Base-by-base conservation (phyloP, 2,329 filamentous ascomycete species). In the Neopestalotiopsis sp. region DNA sequence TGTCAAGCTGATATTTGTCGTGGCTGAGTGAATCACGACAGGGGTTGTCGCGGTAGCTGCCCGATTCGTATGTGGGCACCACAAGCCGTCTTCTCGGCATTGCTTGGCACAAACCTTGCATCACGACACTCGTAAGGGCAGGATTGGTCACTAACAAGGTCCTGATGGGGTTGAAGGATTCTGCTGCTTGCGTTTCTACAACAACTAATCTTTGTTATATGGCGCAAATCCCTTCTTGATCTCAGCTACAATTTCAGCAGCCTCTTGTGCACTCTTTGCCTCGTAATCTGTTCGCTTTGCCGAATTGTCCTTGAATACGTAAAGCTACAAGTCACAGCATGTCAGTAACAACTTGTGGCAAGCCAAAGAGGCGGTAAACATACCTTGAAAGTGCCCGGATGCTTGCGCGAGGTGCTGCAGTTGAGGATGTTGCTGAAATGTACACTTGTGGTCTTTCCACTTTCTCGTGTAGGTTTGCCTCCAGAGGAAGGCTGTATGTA, bases 281-380 rank as follows among this genome's bases (percentile, higher is more conserved):
- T 95, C 93, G 78, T 96, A 96, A 72, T 96, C 93, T 79, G 96
- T 96, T 70, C 93, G 82, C 81, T 95, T 95, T 70, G 87, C 91
- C 81, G 95, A 93, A 1, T 90, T 89, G 63, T 91, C 89, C 77
- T 90, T 91, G 79, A 92, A 95, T 28, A 95, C 91, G 66, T 94
- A 84, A 30, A 91, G 82, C 89, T 91, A 63, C 14, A 24, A 17
- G 14, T 20, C 14, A 20, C 9, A 5, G 32, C 12, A 9, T 30
- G 32, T 52, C 45, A 30, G 34, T 59, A n/a, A 1, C 14, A 60
- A 66, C 34, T 17, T 10, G 20, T n/a, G n/a, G 28, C 1, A 32
- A 10, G 45, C n/a, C 9, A 20, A 38, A 28, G 49, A 64, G 40
- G 34, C 45, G 71, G 17, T 61, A 68, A 34, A 78, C 83, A 69